Percentiles rank a stretch among this genome's conserved stretches.
phyloP scores from a whole-genome alignment of 2,329 filamentous ascomycete species.

The Colletotrichum cereale region DNA sequence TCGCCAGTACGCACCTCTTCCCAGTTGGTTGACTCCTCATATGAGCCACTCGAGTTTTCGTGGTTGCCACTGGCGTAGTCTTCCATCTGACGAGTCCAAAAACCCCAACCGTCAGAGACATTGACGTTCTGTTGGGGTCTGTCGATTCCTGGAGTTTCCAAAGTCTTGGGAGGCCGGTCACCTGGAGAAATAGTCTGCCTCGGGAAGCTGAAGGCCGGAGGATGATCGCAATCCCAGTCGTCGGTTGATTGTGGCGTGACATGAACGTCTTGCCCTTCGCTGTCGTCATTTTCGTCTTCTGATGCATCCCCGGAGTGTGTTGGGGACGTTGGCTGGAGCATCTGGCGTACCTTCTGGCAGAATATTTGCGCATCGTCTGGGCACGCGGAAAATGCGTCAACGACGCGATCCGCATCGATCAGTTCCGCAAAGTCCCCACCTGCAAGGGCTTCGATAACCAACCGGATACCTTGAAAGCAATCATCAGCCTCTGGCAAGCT shows the following conservation, averaged over 20 bases:
- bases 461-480: slow-evolving; percentile 43
- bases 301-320: not conserved
- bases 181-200: not conserved
- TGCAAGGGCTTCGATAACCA: slow-evolving; percentile 42
- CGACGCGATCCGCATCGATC: not conserved
- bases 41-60: not conserved
- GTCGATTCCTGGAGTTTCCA: not conserved
- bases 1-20: not conserved
- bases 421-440: slow-evolving; percentile 20
- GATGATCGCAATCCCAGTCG: not conserved
- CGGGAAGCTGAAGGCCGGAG: too few relatives aligned
- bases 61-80: not conserved
- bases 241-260: not conserved
- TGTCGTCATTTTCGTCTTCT: not conserved
- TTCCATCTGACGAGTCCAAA: not conserved
- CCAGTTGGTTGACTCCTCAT: not conserved
- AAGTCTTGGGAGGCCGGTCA: not conserved
- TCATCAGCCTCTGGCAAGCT: not conserved
- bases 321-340: not conserved
- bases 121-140: not conserved
- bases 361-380: not conserved
- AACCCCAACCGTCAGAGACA: too few relatives aligned
- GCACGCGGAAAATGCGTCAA: slow-evolving; percentile 14
- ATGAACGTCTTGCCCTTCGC: not conserved
- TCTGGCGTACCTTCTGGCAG: not conserved